These are phyloP conservation scores for Myriosclerotinia curreyana DNA, from an alignment of 2,329 filamentous ascomycete species.

Conservation along the genomic window DNA sequence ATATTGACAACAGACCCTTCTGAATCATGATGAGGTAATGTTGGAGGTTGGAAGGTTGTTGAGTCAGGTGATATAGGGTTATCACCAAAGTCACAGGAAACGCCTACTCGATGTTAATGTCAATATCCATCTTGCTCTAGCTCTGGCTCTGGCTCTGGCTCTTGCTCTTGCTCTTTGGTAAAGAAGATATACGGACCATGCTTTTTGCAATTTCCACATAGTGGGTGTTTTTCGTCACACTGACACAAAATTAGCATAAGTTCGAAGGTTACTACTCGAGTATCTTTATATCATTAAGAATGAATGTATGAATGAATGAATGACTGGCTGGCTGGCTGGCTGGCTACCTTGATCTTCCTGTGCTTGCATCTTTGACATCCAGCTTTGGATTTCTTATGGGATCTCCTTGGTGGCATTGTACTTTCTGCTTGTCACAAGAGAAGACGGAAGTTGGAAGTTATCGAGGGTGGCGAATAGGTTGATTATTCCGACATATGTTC, in stretches of 20 bases:
- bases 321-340: neutral
- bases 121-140: neutral
- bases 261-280: too few relatives aligned
- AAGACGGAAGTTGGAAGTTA: neutral
- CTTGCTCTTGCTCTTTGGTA: too few relatives aligned
- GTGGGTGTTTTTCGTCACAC: conserved; percentile 65
- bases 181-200: conserved; percentile 44
- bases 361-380: conserved; percentile 65
- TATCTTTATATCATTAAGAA: too few relatives aligned
- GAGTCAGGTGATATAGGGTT: conserved; percentile 26
- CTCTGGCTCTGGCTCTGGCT: too few relatives aligned
- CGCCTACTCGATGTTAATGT: conserved; percentile 39
- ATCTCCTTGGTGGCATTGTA: conserved; percentile 60
- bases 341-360: conserved; percentile 65
- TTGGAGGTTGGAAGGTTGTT: conserved; percentile 21
- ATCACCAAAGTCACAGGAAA: conserved; percentile 61
- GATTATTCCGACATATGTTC: neutral
- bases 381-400: conserved; percentile 67
- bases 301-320: too few relatives aligned
- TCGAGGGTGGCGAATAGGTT: neutral
- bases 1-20: conserved; percentile 19
- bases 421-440: neutral
- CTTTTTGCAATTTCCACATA: conserved; percentile 64
- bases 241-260: conserved; percentile 21
- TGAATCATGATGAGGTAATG: neutral